Percentiles rank a stretch among this genome's conserved stretches.
phyloP scores from a whole-genome alignment of 2,329 filamentous ascomycete species.

The Triangularia verruculosa region DNA sequence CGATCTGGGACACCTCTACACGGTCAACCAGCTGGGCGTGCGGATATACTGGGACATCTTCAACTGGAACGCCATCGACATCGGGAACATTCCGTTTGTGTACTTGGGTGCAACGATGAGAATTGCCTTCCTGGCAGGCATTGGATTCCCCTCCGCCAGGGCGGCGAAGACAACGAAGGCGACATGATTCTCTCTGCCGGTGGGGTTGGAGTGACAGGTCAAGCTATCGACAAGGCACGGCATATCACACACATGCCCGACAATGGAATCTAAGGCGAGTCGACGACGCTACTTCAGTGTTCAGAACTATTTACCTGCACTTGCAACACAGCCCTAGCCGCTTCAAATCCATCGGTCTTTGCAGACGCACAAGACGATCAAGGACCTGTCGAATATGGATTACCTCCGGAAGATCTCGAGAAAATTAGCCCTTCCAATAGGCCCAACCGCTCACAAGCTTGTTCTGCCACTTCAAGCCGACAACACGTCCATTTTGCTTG shows the following conservation, averaged over 20 bases:
- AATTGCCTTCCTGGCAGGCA: slow-evolving; percentile 54
- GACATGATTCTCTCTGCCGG: slow-evolving; percentile 17
- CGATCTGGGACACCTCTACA: slow-evolving; percentile 74
- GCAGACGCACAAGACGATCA: too few relatives aligned
- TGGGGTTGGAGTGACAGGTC: too few relatives aligned
- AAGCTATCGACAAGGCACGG: too few relatives aligned
- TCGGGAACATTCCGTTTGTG: slow-evolving; percentile 68
- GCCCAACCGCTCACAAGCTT: not conserved
- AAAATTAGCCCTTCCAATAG: too few relatives aligned
- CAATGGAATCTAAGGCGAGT: too few relatives aligned
- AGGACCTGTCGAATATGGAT: too few relatives aligned
- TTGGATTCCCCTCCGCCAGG: slow-evolving; percentile 44
- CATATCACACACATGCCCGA: too few relatives aligned
- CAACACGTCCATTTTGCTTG: not conserved
- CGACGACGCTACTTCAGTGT: too few relatives aligned
- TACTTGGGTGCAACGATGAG: slow-evolving; percentile 62
- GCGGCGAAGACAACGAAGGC: slow-evolving; percentile 19
- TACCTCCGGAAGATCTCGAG: too few relatives aligned
- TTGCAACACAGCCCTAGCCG: too few relatives aligned
- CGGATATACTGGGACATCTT: slow-evolving; percentile 61
- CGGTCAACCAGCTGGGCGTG: slow-evolving; percentile 56
- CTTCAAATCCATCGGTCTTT: too few relatives aligned
- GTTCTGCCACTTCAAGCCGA: not conserved
- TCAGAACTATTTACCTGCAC: too few relatives aligned
- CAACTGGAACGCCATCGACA: slow-evolving; percentile 65